Evolutionary conservation across 768 basidiomycete species (phyloP).

Genomic region (Vararia minispora): DNA sequence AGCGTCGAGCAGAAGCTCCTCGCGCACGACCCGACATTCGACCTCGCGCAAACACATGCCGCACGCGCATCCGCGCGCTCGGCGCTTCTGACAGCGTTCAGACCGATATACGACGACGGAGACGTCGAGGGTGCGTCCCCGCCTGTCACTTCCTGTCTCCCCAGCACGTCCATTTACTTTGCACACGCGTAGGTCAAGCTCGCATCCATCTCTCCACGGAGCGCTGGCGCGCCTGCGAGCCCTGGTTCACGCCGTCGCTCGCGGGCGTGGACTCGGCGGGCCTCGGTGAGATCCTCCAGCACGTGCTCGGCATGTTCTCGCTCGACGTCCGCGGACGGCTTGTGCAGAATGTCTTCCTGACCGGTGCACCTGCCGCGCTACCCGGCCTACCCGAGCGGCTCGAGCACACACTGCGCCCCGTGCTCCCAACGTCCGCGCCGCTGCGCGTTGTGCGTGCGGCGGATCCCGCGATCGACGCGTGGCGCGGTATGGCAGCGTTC

Average conservation of each 20-base stretch:
- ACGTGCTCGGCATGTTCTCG: constrained; percentile 63
- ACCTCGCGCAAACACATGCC: constrained; percentile 68
- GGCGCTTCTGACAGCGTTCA: constrained; percentile 78
- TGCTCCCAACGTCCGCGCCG: constrained; percentile 74
- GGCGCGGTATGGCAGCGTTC: constrained; percentile 86
- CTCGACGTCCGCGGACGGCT: constrained; percentile 58
- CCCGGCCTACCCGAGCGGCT: constrained; percentile 61
- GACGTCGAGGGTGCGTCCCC: constrained; percentile 44
- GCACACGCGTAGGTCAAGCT: constrained; percentile 36
- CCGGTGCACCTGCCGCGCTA: constrained; percentile 71
- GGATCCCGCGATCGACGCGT: constrained; percentile 69
- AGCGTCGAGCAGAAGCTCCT: constrained; percentile 79
- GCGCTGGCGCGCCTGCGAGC: constrained; percentile 83
- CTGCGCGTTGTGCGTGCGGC: constrained; percentile 52
- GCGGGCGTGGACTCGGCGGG: constrained; percentile 94
- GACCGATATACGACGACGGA: constrained; percentile 67
- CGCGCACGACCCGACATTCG: constrained; percentile 77
- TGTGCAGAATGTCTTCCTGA: constrained; percentile 85
- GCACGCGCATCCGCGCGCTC: constrained; percentile 68
- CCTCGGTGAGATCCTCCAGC: constrained; percentile 83
- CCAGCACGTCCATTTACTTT: background rate
- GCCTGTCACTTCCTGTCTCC: background rate
- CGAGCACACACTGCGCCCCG: constrained; percentile 64
- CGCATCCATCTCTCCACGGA: constrained; percentile 88
- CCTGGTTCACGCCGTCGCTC: constrained; percentile 89